These are phyloP conservation scores for Dichomitus squalens DNA, from an alignment of 1,284 basidiomycete genomes.

Conservation along the genomic window DNA sequence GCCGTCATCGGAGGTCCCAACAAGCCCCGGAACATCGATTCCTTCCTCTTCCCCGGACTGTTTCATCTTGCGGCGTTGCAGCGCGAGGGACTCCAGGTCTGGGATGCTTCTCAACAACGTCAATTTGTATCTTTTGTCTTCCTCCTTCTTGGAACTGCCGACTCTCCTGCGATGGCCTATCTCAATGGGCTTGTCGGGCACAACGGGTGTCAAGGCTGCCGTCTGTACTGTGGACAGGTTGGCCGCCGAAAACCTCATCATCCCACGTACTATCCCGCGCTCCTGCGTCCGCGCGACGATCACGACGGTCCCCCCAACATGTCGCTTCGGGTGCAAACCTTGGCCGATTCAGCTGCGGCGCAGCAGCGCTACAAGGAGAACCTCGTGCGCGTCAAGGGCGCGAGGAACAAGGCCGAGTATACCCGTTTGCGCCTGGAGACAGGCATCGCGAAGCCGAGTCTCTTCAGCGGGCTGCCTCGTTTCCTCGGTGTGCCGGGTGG, in stretches of 20 bases:
- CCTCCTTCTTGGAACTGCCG: conserved; percentile 23
- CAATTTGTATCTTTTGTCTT: too few relatives aligned
- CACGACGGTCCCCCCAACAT: too few relatives aligned
- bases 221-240: conserved; percentile 32
- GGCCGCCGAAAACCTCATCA: conserved; percentile 35
- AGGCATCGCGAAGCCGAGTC: conserved; percentile 12
- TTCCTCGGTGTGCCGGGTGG: conserved; percentile 16
- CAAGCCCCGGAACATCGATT: conserved; percentile 28
- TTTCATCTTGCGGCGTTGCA: conserved; percentile 26
- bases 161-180: conserved; percentile 27
- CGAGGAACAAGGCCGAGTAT: too few relatives aligned
- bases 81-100: conserved; percentile 19
- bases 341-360: too few relatives aligned
- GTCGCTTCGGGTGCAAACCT: not conserved
- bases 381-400: too few relatives aligned
- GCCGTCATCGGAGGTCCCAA: conserved; percentile 29
- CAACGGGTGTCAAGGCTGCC: conserved; percentile 35
- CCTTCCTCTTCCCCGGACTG: too few relatives aligned
- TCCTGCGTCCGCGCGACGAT: conserved; percentile 6
- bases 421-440: too few relatives aligned
- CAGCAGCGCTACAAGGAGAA: too few relatives aligned
- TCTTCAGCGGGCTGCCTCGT: conserved; percentile 15
- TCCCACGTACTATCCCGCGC: conserved; percentile 36
- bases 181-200: conserved; percentile 39
- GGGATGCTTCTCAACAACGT: conserved; percentile 2